Evolutionary conservation across 148 eudicot genomes (phyloP).

Genomic region (Camellia lanceoleosa): DNA sequence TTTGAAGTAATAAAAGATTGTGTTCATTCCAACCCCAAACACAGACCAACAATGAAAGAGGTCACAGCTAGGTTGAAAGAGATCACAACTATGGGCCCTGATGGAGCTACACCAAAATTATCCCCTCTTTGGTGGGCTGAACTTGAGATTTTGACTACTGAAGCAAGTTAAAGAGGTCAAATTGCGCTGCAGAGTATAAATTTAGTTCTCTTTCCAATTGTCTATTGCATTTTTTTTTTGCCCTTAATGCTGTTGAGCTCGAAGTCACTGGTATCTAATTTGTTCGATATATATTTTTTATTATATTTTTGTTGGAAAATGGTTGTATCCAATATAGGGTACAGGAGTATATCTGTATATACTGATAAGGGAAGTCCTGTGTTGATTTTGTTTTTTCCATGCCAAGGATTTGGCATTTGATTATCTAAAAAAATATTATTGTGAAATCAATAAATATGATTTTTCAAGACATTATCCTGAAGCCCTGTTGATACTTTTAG

Average conservation of each 20-base stretch:
- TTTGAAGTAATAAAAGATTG: slow-evolving; percentile 52
- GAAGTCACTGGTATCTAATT: neutral
- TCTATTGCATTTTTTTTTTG: neutral
- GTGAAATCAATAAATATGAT: neutral
- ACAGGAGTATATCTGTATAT: slow-evolving; percentile 10
- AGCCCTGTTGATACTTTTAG: neutral
- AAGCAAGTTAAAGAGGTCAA: slow-evolving; percentile 27
- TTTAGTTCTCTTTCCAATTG: neutral
- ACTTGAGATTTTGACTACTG: slow-evolving; percentile 67
- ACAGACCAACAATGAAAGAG: slow-evolving; percentile 66
- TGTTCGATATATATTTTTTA: neutral
- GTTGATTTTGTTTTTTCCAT: no score
- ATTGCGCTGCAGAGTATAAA: slow-evolving; percentile 9
- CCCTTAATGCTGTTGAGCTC: neutral
- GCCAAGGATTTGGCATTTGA: no score
- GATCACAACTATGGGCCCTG: slow-evolving; percentile 61
- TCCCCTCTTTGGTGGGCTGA: slow-evolving; percentile 99
- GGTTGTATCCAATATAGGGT: neutral
- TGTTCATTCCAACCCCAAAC: slow-evolving; percentile 44
- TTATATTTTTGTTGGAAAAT: neutral
- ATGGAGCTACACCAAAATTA: slow-evolving; percentile 61
- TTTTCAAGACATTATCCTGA: neutral
- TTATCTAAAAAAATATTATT: neutral
- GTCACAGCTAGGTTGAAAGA: slow-evolving; percentile 49
- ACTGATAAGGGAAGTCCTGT: slow-evolving; percentile 4